Percentiles rank a stretch among this genome's conserved stretches.
These are phyloP conservation scores for Monilinia vaccinii-corymbosi DNA, from an alignment of 2,329 filamentous ascomycete genomes.

Conservation along the genomic window DNA sequence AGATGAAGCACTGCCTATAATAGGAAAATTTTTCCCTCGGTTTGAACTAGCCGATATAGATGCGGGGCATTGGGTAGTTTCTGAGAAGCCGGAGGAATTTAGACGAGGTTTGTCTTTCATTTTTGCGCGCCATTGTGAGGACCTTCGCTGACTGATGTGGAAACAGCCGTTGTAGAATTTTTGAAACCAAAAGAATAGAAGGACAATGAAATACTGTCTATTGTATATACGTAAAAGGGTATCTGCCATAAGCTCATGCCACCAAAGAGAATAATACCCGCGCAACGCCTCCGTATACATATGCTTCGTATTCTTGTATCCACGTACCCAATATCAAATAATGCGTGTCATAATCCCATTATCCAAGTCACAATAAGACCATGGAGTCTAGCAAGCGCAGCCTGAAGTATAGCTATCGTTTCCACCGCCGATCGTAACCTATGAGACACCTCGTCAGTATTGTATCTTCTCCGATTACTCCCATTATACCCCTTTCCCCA, in stretches of 20 bases:
- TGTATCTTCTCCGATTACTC: neutral
- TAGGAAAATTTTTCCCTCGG: constrained; percentile 73
- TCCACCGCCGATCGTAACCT: constrained; percentile 6
- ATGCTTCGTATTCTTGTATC: neutral
- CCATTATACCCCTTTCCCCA: neutral
- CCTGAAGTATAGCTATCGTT: neutral
- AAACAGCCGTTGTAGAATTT: constrained; percentile 54
- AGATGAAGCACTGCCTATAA: constrained; percentile 69
- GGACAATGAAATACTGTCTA: constrained; percentile 25
- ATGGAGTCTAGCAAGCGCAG: constrained; percentile 5
- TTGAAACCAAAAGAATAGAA: constrained; percentile 41
- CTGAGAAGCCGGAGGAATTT: constrained; percentile 77
- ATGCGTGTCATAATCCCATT: neutral
- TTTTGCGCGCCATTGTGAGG: neutral
- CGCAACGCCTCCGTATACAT: constrained; percentile 10
- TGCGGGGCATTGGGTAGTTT: constrained; percentile 79
- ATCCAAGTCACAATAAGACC: neutral
- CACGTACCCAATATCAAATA: neutral
- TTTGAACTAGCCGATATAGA: constrained; percentile 69
- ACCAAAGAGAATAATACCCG: constrained; percentile 11
- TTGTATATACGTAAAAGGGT: constrained; percentile 24
- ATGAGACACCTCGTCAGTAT: constrained; percentile 17
- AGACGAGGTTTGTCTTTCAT: constrained; percentile 49
- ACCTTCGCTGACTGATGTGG: constrained; percentile 9
- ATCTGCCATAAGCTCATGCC: constrained; percentile 22